Percentiles rank a stretch among this genome's conserved stretches.
Conservation (phyloP, 208 protist species). For the Wallacemonas sp. region DNA sequence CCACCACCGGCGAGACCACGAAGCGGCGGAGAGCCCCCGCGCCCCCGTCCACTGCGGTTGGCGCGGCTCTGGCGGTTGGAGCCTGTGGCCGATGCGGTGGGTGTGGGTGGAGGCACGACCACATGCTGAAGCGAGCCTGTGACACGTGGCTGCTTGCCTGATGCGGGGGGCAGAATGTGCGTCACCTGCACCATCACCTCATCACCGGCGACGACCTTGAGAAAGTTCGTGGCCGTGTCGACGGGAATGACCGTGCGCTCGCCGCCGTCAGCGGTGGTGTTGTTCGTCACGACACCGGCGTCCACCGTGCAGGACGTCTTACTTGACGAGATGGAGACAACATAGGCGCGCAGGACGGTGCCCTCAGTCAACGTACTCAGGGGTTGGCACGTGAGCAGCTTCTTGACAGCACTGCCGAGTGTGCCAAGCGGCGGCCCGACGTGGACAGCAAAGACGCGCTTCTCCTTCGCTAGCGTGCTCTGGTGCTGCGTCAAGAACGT, state of each 20-base stretch:
- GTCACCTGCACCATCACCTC: conserved; percentile 63
- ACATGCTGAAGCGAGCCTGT: conserved; percentile 20
- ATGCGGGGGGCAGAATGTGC: conserved; percentile 23
- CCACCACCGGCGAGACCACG: not conserved
- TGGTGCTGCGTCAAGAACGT: conserved; percentile 56
- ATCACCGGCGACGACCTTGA: conserved; percentile 55
- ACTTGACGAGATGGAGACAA: conserved; percentile 40
- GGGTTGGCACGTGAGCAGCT: conserved; percentile 25
- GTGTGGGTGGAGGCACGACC: conserved; percentile 18
- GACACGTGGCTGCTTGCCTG: conserved; percentile 36
- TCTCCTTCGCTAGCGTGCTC: conserved; percentile 30
- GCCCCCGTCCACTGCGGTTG: conserved; percentile 10
- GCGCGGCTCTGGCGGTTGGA: conserved; percentile 9
- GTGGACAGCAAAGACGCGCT: conserved; percentile 44
- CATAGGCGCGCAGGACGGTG: conserved; percentile 54
- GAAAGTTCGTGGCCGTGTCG: conserved; percentile 71
- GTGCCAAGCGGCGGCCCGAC: conserved; percentile 25
- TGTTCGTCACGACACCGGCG: conserved; percentile 37
- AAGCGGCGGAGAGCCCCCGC: not conserved
- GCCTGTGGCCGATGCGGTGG: conserved; percentile 19
- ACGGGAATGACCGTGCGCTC: conserved; percentile 38
- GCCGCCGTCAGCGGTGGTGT: conserved; percentile 17
- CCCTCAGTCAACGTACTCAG: conserved; percentile 34
- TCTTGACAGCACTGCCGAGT: conserved; percentile 25
- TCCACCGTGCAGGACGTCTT: conserved; percentile 66